Evolutionary conservation across 129 eudicot genomes (phyloP), one percentile per base, ranked within the genome.

Genomic region (Scalesia atractyloides): DNA sequence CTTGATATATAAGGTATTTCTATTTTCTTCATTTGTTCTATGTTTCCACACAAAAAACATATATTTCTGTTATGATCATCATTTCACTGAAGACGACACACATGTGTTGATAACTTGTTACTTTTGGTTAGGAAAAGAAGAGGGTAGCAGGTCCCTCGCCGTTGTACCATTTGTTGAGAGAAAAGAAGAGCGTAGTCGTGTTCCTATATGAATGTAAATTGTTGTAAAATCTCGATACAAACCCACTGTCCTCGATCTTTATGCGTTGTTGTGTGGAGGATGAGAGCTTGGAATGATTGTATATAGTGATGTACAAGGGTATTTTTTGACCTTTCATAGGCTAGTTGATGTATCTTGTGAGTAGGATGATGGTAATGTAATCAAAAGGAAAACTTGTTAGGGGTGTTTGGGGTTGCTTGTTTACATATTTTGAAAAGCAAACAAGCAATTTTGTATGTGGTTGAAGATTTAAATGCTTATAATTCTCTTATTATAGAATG

Each of bases 141-240:
- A 75, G 18, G 80, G n/a, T 54, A 75, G 69, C 51, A 37, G 52
- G 34, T 73, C 19, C 53, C 67, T 72, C 43, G 68, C n/a, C 73
- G 26, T 26, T 61, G 77, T 72, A 59, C 58, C 8, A 64, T 63
- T 54, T 57, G 68, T 76, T 66, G 43, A 76, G 68, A 67, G 68
- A 18, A 67, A 75, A 66, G 50, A 76, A 76, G 20, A 47, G 6
- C 50, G 53, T 67, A 46, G 12, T 13, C 16, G 24, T 73, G 68
- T 33, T 68, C 17, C 14, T 24, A 46, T 48, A 47, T 26, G 69
- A 16, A 61, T 65, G 74, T 67, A 76, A 76, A 16, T 56, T 66
- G 68, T 63, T 76, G 79, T 16, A 66, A 66, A 66, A 66, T 26
- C 36, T 26, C 19, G 66, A 66, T 53, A 66, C 48, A 75, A 41